Evolutionary conservation across 2,329 filamentous ascomycete genomes (phyloP), one percentile per base, ranked within the genome.

Genomic region (Cladosporium sp.): DNA sequence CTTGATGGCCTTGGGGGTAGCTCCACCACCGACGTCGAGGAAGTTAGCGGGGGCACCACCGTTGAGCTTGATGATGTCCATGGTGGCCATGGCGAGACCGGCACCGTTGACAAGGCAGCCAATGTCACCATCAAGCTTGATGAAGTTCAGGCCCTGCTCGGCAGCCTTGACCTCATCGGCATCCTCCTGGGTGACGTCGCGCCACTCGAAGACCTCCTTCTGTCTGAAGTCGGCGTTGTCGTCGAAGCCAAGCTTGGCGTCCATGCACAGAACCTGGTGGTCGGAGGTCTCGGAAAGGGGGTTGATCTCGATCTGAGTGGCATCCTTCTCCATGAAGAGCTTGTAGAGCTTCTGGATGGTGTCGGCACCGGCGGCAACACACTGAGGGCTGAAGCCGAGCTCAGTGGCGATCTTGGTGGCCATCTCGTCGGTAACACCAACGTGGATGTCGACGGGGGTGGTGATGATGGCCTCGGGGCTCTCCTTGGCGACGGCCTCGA

Each of bases 21-120:
- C 94, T 82, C 94, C 94, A 76, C 94, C 94, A 73, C 94, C 94
- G 68, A 99, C 94, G 75, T 99, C 94, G 69, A 99, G 84, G 87
- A 99, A 99, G 86, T 99, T 99, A 70, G 94, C 94, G 63, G 94
- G 94, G 73, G 86, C 82, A 65, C 94, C 94, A 69, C 94, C 94
- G 80, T 97, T 99, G 64, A 99, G 86, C 87, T 99, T 97, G 85
- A 99, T 99, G 78, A 99, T 97, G 78, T 99, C 94, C 94, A 99
- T 99, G 75, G 94, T 99, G 64, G 94, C 94, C 94, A 99, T 99
- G 79, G 94, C 94, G 67, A 99, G 89, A 81, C 94, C 94, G 71
- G 94, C 94, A 75, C 94, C 94, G 82, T 99, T 99, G 82, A 99
- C 94, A 61, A 97, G 84, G 83, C 94, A 99, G 78, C 94, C 94